phyloP scores from a whole-genome alignment of 164 flowering plant genomes.

The Vitis labrusca region DNA sequence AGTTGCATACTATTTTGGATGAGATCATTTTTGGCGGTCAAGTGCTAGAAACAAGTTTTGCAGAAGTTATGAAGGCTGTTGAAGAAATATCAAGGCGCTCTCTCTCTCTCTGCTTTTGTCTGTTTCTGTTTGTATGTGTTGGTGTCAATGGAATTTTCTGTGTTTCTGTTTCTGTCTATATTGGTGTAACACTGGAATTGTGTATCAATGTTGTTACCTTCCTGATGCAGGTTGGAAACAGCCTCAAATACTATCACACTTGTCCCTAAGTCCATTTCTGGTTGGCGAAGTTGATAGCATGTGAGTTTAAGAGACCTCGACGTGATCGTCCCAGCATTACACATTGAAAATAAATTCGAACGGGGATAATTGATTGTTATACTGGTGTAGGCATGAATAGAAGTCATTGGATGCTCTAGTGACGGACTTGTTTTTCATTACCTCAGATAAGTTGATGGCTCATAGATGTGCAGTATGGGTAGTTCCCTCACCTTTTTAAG shows the following conservation, averaged over 20 bases:
- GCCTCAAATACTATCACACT: slow-evolving; percentile 53
- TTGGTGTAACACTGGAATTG: background rate
- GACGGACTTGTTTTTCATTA: no score
- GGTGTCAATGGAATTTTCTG: background rate
- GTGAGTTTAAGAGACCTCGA: background rate
- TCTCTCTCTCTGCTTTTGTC: slow-evolving; percentile 6
- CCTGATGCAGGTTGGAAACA: slow-evolving; percentile 58
- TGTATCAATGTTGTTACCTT: background rate
- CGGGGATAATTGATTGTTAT: no score
- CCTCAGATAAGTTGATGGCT: no score
- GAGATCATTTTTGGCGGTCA: slow-evolving; percentile 95
- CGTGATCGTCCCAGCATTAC: no score
- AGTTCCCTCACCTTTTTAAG: no score
- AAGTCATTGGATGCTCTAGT: no score
- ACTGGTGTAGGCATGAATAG: no score
- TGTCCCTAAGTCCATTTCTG: slow-evolving; percentile 61
- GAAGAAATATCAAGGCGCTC: slow-evolving; percentile 79
- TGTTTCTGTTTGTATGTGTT: background rate
- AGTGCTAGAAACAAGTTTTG: slow-evolving; percentile 87
- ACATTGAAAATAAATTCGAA: no score
- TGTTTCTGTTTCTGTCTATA: background rate
- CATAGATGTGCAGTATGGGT: no score
- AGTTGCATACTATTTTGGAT: slow-evolving; percentile 88
- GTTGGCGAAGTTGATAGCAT: slow-evolving; percentile 61
- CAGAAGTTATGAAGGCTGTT: slow-evolving; percentile 80